phyloP scores from a whole-genome alignment of 345 rosid species.

The Ceriops decandra region DNA sequence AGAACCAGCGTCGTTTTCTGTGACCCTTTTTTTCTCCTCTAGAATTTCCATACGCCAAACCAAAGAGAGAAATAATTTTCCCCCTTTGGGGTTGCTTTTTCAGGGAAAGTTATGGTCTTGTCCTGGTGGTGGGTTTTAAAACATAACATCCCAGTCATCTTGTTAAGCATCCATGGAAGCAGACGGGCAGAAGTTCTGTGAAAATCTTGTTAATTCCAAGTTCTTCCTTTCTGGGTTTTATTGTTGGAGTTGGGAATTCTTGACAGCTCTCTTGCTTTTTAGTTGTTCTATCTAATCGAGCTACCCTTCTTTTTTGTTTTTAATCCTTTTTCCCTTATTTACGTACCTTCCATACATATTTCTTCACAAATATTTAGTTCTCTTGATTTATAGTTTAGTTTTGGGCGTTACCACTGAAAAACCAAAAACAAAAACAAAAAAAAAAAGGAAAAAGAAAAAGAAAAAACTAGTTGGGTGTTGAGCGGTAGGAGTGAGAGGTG shows the following conservation, averaged over 20 bases:
- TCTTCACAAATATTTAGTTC: not conserved
- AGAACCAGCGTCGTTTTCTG: slow-evolving; percentile 46
- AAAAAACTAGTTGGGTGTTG: too few species aligned
- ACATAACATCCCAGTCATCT: slow-evolving; percentile 2
- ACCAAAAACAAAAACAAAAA: too few species aligned
- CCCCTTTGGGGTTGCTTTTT: not conserved
- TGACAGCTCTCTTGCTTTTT: slow-evolving; percentile 95
- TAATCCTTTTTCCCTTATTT: not conserved
- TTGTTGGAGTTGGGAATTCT: slow-evolving; percentile 97
- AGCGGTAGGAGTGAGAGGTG: not conserved
- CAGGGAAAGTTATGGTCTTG: slow-evolving; percentile 32
- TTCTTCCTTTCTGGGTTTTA: slow-evolving; percentile 76
- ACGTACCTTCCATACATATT: not conserved
- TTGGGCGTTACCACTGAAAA: not conserved
- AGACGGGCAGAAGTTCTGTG: slow-evolving; percentile 30
- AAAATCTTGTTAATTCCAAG: slow-evolving; percentile 48
- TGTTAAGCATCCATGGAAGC: slow-evolving; percentile 44
- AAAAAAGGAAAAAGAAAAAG: too few species aligned
- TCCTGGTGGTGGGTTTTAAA: slow-evolving; percentile 9
- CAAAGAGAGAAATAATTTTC: not conserved
- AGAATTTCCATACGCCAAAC: slow-evolving; percentile 25
- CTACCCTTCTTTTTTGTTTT: not conserved
- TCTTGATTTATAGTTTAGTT: not conserved
- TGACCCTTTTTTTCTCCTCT: slow-evolving; percentile 12
- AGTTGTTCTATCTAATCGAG: slow-evolving; percentile 42